These are phyloP conservation scores for Ramularia collo-cygni DNA, from an alignment of 2,329 filamentous ascomycete species.

Conservation along the genomic window DNA sequence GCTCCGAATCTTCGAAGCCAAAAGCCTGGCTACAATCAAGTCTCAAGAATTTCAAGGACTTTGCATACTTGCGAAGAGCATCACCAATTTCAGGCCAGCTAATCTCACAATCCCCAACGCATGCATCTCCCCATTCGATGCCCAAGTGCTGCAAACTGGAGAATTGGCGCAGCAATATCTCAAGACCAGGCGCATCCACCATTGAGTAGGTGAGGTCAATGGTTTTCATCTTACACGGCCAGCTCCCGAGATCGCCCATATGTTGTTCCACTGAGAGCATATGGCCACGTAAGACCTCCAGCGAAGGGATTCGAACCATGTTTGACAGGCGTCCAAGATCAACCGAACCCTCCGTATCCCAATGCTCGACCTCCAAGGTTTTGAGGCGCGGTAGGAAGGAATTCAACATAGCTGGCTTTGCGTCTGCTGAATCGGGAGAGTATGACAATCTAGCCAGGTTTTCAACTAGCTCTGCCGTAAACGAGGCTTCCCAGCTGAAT, in stretches of 20 bases:
- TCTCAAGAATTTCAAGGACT: neutral
- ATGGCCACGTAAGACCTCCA: neutral
- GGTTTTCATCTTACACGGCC: neutral
- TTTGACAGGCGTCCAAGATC: neutral
- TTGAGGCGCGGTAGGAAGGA: neutral
- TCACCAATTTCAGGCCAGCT: slow-evolving; percentile 3
- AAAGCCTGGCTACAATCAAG: slow-evolving; percentile 3
- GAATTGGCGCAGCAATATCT: neutral
- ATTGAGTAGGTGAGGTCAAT: slow-evolving; percentile 1
- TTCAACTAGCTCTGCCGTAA: no score
- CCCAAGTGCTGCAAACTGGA: slow-evolving; percentile 1
- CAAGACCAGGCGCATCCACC: slow-evolving; percentile 4
- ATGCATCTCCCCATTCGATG: slow-evolving; percentile 4
- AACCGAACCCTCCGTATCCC: neutral
- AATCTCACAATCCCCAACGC: slow-evolving; percentile 5
- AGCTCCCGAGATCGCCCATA: neutral
- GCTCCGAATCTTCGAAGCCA: neutral
- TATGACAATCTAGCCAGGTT: no score
- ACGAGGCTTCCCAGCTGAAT: no score
- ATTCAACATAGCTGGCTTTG: no score
- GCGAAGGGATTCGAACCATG: neutral
- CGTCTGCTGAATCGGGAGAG: no score
- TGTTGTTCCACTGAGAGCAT: slow-evolving; percentile 2
- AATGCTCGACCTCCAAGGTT: neutral
- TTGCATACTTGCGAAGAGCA: slow-evolving; percentile 3